Evolutionary conservation across 768 basidiomycete genomes (phyloP), one percentile per base, ranked within the genome.

Genomic region (Xerocomellus amylosporus): DNA sequence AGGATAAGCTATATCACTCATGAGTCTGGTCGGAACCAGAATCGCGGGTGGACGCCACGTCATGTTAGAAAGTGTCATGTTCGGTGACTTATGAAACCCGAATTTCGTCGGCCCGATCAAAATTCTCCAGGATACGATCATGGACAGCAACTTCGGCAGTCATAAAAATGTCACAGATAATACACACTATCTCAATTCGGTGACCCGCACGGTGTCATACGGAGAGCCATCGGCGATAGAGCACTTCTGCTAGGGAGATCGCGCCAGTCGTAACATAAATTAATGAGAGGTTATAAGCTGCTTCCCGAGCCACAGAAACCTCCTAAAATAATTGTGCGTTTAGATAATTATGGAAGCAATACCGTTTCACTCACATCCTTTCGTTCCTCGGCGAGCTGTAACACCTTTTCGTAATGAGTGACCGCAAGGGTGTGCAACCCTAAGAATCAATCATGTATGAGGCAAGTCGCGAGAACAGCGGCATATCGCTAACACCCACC

Each of bases 201-300:
- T 37, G n/a, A 28, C 15, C 24, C 22, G 10, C n/a, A 5, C 14
- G 9, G 38, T 22, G 47, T 77, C 67, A 90, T 37, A 94, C 70
- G 2, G 89, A 89, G n/a, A 96, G 73, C 93, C 93, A 96, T 31
- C 81, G 81, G 38, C 83, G 78, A 62, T 88, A 89, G 46, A 93
- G 72, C 1, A 75, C 75, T 58, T 88, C 80, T 4, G 90, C 92
- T 26, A 92, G 67, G 0, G 83, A 78, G 2, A 79, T 77, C 1
- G 89, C 88, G 2, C 91, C 93, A 3, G 89, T 92, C 49, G 82
- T 80, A 8, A 87, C 82, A 71, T 86, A 94, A 28, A 96, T 87
- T 42, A 90, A 73, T 17, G 89, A 86, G 24, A 98, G 76, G 62
- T 97, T 97, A 14, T 58, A 58, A 7, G 58, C 58, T 7, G 58